Conservation (phyloP, 805 yeast species). For the Yamadazyma nakazawae region DNA sequence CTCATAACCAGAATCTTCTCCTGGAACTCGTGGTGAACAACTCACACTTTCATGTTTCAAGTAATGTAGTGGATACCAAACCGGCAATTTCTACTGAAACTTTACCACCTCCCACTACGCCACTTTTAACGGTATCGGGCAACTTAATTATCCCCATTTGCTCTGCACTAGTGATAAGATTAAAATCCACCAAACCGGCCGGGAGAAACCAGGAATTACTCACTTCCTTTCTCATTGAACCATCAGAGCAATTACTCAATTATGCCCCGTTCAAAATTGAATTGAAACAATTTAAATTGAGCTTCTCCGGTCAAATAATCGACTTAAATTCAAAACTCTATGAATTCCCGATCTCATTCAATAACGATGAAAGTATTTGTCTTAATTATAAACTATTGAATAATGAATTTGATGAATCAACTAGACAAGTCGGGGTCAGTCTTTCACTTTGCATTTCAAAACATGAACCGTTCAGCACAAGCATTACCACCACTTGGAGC, state of each 20-base stretch:
- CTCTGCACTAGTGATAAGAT: conserved; percentile 41
- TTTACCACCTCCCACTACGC: background rate
- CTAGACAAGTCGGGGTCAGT: conserved; percentile 8
- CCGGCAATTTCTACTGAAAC: background rate
- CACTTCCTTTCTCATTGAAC: conserved; percentile 48
- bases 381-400: conserved; percentile 33
- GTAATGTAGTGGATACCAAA: background rate
- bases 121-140: background rate
- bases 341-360: conserved; percentile 26
- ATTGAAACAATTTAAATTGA: conserved; percentile 6
- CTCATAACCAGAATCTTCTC: conserved; percentile 5
- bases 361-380: conserved; percentile 29
- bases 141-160: conserved; percentile 21
- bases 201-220: conserved; percentile 43
- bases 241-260: conserved; percentile 37
- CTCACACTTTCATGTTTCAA: background rate
- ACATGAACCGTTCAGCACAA: conserved; percentile 20
- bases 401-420: conserved; percentile 19
- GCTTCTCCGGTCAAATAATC: conserved; percentile 12
- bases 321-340: conserved; percentile 7
- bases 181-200: conserved; percentile 48
- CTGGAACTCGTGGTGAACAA: background rate
- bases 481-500: conserved; percentile 36
- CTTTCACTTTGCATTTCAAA: conserved; percentile 13
- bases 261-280: background rate